Conservation (phyloP, 176 grass and related monocot species). For the Neostapfia colusana region DNA sequence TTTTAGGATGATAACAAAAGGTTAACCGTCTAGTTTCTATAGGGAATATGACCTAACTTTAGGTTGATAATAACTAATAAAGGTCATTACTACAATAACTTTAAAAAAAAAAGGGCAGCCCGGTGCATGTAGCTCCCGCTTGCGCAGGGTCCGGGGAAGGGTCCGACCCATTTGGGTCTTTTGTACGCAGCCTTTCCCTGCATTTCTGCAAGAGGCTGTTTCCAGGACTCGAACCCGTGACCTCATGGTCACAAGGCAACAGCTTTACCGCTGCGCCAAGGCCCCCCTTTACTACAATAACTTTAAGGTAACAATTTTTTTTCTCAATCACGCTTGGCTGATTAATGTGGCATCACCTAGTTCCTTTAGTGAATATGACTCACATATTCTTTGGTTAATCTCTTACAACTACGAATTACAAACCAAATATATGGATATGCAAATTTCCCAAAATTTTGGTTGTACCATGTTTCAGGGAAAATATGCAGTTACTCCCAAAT, state of each 20-base stretch:
- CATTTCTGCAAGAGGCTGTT: no score
- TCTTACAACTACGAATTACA: background rate
- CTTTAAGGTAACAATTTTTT: background rate
- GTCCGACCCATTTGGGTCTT: no score
- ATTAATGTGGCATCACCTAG: background rate
- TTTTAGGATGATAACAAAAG: slow-evolving; percentile 3
- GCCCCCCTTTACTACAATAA: no score
- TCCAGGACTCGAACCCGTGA: no score
- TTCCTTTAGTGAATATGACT: slow-evolving; percentile 4
- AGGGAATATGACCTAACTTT: background rate
- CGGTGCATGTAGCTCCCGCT: no score
- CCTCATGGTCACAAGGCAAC: no score
- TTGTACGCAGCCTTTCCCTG: no score
- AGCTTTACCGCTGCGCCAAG: no score
- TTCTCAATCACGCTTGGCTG: background rate
- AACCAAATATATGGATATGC: slow-evolving; percentile 11
- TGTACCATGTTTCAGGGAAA: background rate
- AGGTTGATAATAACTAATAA: background rate
- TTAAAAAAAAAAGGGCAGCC: background rate
- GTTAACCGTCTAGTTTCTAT: background rate
- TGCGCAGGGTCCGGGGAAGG: no score
- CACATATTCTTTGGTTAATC: background rate
- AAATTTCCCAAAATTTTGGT: background rate
- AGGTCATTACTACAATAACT: background rate
- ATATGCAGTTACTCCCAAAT: background rate